These are phyloP conservation scores for Aspergillus hancockii DNA, from an alignment of 495 filamentous ascomycete species.

Conservation along the genomic window DNA sequence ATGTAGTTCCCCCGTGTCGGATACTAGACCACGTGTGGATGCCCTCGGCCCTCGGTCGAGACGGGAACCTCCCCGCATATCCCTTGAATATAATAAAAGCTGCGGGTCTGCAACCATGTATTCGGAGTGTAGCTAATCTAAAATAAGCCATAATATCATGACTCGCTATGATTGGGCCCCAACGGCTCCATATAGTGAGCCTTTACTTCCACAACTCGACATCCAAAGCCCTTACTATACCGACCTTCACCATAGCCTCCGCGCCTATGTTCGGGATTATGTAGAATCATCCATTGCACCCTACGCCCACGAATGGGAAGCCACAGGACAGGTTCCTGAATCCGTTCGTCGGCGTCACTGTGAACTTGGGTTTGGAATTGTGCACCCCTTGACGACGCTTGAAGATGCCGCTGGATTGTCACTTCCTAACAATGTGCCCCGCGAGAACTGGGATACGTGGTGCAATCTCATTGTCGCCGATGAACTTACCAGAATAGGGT, in stretches of 20 bases:
- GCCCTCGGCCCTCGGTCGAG: slow-evolving; percentile 13
- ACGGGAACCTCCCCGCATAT: slow-evolving; percentile 17
- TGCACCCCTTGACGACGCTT: slow-evolving; percentile 36
- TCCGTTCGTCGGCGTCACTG: slow-evolving; percentile 37
- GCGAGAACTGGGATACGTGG: slow-evolving; percentile 52
- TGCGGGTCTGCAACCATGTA: background rate
- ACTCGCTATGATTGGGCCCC: slow-evolving; percentile 25
- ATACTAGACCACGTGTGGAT: background rate
- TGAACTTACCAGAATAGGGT: slow-evolving; percentile 47
- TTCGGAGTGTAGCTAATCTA: too few relatives aligned
- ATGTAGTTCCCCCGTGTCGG: background rate
- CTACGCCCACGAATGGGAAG: slow-evolving; percentile 51
- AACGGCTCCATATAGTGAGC: slow-evolving; percentile 44
- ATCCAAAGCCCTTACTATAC: slow-evolving; percentile 49
- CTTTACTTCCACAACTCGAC: slow-evolving; percentile 41
- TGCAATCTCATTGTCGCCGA: slow-evolving; percentile 48
- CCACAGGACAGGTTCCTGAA: slow-evolving; percentile 44
- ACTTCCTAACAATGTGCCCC: slow-evolving; percentile 41
- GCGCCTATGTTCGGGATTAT: slow-evolving; percentile 46
- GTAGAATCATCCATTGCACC: slow-evolving; percentile 46
- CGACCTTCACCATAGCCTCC: slow-evolving; percentile 46
- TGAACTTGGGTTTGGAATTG: slow-evolving; percentile 40
- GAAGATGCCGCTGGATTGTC: slow-evolving; percentile 35
- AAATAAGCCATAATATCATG: slow-evolving; percentile 14
- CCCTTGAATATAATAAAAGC: background rate